These are phyloP conservation scores for Acanthamoeba royreba DNA, from an alignment of 208 protist genomes.

Conservation along the genomic window DNA sequence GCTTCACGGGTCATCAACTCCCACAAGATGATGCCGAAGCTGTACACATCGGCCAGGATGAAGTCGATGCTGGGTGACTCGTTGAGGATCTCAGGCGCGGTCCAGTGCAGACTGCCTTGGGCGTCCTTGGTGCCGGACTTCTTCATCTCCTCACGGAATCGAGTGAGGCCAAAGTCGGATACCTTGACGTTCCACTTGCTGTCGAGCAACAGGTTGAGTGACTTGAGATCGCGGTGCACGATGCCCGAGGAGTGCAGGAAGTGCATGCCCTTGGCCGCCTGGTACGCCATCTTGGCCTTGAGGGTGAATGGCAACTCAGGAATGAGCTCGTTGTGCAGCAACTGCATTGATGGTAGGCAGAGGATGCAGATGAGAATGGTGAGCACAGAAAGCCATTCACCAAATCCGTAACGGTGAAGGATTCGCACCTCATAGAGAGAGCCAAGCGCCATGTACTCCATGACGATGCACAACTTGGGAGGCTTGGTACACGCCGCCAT, in stretches of 20 bases:
- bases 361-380: no score
- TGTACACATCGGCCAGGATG: neutral
- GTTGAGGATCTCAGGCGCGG: neutral
- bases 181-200: constrained; percentile 16
- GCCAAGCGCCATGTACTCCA: neutral
- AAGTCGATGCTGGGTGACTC: neutral
- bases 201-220: constrained; percentile 4
- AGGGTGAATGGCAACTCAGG: neutral
- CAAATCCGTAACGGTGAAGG: neutral
- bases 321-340: constrained; percentile 24
- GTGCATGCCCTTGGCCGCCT: constrained; percentile 24
- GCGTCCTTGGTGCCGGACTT: neutral
- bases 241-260: constrained; percentile 22
- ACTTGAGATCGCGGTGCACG: constrained; percentile 1
- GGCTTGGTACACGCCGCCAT: constrained; percentile 55
- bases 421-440: neutral
- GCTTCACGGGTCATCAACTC: neutral
- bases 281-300: constrained; percentile 28
- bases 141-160: neutral
- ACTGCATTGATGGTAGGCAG: no score
- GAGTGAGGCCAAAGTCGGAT: neutral
- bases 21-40: neutral
- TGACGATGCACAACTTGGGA: constrained; percentile 20
- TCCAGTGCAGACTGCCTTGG: constrained; percentile 35
- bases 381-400: neutral